Base-by-base conservation (phyloP, 2,329 filamentous ascomycete species). In the Colletotrichum tabaci region DNA sequence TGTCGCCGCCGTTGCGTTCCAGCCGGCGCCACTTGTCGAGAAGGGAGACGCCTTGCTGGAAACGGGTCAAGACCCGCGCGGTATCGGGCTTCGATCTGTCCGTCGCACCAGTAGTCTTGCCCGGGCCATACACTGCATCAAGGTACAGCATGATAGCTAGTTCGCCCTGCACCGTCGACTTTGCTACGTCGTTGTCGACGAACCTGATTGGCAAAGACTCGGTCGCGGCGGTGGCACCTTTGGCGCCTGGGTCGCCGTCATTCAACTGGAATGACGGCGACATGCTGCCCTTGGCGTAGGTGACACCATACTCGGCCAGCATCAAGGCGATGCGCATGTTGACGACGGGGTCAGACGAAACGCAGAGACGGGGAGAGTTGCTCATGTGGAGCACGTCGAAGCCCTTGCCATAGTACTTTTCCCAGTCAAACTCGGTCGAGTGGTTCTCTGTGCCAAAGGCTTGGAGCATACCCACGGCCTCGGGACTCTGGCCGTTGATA, bases 371-470 rank as follows among this genome's bases (percentile, higher is more conserved):
- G 35, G 87, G 84, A 30, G 86, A 82, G 44, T 77, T 80, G 70
- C 83, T 85, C 77, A 92, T 87, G 77, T 96, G 92, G 69, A 96
- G 82, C 7, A 98, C 94, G 77, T 99, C 93, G 74, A 95, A 98
- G 0, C 96, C 96, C 0, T 78, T 75, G 0, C 95, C 95, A 77
- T 99, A 99, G 30, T 88, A 82, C 0, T 83, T 83, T 5, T 91
- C 84, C 96, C 96, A 98, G 75, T 93, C 87, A 74, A 96, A 95
- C 3, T 89, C 85, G 0, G 85, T 86, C 5, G 87, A 84, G 67
- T 94, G 91, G 77, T 99, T 99, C 84, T 99, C 96, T 18, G 86
- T 87, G 0, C 94, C 93, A 82, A 99, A 98, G 0, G 93, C 94
- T 65, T 85, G 86, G 52, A 98, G 87, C 84, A 99, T 89, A 56